Conservation (phyloP, 257 asterid genomes). For the Vinca minor region DNA sequence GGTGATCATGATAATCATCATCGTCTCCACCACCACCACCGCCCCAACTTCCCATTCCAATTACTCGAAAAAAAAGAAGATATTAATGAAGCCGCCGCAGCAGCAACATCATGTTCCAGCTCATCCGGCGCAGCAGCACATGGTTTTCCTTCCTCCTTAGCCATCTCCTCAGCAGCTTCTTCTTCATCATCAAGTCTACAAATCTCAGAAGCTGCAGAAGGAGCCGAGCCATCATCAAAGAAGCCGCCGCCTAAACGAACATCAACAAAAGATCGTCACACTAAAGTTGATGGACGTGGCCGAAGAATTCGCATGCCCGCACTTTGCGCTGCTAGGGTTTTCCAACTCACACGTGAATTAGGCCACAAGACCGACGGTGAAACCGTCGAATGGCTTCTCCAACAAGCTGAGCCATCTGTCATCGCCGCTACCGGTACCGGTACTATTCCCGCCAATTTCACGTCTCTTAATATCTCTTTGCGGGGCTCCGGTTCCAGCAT, state of each 20-base stretch:
- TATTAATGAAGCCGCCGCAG: too few species aligned
- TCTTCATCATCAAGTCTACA: conserved; percentile 33
- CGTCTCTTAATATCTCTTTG: conserved; percentile 72
- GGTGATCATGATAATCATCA: conserved; percentile 59
- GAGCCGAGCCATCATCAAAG: conserved; percentile 44
- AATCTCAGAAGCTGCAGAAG: conserved; percentile 23
- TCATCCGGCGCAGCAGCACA: conserved; percentile 14
- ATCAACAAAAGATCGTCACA: conserved; percentile 86
- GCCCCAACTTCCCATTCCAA: conserved; percentile 74
- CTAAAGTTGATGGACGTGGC: conserved; percentile 88
- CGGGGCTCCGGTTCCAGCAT: conserved; percentile 90
- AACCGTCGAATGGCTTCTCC: conserved; percentile 84
- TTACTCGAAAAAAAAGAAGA: conserved; percentile 74
- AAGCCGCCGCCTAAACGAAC: conserved; percentile 68
- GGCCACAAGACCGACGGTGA: conserved; percentile 96
- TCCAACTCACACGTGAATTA: conserved; percentile 83
- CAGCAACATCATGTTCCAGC: conserved; percentile 25
- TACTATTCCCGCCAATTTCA: conserved; percentile 88
- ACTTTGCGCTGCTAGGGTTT: conserved; percentile 93
- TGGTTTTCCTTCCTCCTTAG: conserved; percentile 30
- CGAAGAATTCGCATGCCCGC: conserved; percentile 98
- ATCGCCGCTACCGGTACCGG: conserved; percentile 97
- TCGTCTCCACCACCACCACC: conserved; percentile 30
- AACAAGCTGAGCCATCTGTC: conserved; percentile 93
- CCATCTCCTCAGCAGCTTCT: conserved; percentile 27